Base-by-base conservation (phyloP, 257 asterid genomes). In the Forsythia suspensa region DNA sequence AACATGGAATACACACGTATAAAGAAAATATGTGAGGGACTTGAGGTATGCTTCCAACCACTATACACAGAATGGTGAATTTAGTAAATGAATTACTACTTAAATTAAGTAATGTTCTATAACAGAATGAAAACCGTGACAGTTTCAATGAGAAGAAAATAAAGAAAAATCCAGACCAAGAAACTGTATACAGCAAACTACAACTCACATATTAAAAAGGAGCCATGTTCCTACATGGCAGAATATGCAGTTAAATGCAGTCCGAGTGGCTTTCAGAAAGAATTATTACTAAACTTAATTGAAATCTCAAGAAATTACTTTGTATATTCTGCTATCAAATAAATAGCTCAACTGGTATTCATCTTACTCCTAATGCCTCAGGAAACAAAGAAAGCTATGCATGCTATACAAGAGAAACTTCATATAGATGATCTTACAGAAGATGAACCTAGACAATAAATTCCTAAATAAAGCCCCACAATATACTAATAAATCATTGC, bases 391-490 rank as follows among this genome's bases (percentile, higher is more conserved):
- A 63, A 63, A 16, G 70, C 15, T 63, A 24, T 0, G 7, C 18
- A 24, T 24, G 16, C 37, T 34, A 21, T 24, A 16, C 40, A 9
- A 63, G 38, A 63, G 38, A 63, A 63, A 10, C 38, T 63, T n/a
- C 0, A 21, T 10, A 24, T 6, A 10, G 70, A 63, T 63, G 70
- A 61, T 61, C 68, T 61, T 21, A 20, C 36, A 3, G 15, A 20
- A 61, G 67, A 79, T 18, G 24, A 38, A 46, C 71, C 71, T 70
- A 40, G 70, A 37, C 75, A 21, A 67, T 48, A 65, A 76, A 65
- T n/a, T 43, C 72, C 40, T 15, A 44, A 5, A 11, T 18, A 29
- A 24, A 69, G 4, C 44, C 61, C 21, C 10, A 13, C 1, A 12
- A 63, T 9, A 71, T 71, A 38, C 73, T 37, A 5, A 70, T 59